Base-by-base conservation (phyloP, 306 rosid genomes). In the Casuarina equisetifolia region DNA sequence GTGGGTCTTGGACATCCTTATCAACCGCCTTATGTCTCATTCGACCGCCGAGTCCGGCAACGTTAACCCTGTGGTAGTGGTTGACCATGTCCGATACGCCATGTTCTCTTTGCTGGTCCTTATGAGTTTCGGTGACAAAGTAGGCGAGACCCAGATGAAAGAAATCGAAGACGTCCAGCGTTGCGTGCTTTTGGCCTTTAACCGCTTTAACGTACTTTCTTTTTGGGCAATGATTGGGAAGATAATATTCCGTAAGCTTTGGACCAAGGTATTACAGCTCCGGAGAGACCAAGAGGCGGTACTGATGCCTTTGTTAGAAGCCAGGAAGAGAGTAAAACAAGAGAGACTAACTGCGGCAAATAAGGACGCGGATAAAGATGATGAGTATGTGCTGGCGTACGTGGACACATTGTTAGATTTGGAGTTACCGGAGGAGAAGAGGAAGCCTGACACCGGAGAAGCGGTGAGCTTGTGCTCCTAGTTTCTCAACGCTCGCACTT, bases 41-140 rank as follows among this genome's bases (percentile, higher is more conserved):
- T 38, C 61, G 2, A n/a, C 32, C 9, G 17, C 46, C 1, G 4
- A 13, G 39, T 63, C 69, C 69, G 19, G 70, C 35, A 3, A 57
- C 11, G 63, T 8, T 3, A 10, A 39, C 46, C 70, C 6, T 2
- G 11, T 39, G 4, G 10, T 39, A 3, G 25, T 66, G 2, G 8
- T 39, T 0, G 49, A 40, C 32, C 35, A 66, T 40, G 16, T 66
- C 20, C 70, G 52, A 55, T 74, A 85, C 63, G 82, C 79, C 69
- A 80, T 85, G 86, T 82, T 85, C 11, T 69, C 49, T 9, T 70
- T 82, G 76, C 20, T 82, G 44, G 84, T 72, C 55, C 52, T 80
- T 3, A 82, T 82, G 89, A 82, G 89, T 72, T 74, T 85, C 0
- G 89, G 86, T 4, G 89, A 85, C 48, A 85, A 80, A 68, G 74